Evolutionary conservation across 805 yeast species (phyloP).

Genomic region (Soucietia sequanensis): DNA sequence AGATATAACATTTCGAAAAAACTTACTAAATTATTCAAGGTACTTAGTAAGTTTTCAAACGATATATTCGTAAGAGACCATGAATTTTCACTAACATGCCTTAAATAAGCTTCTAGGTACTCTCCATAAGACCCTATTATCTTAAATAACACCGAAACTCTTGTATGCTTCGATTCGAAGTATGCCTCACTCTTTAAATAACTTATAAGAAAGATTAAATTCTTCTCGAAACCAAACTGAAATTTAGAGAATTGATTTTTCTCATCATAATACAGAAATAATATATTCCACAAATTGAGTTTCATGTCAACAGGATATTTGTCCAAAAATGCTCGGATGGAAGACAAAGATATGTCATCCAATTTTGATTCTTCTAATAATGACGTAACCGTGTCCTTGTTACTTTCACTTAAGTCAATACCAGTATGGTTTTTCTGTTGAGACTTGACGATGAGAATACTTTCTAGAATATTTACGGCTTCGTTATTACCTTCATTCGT

Average conservation of each 20-base stretch:
- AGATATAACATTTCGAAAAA: constrained; percentile 46
- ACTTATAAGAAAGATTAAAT: constrained; percentile 43
- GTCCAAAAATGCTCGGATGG: constrained; percentile 61
- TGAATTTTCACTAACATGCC: constrained; percentile 17
- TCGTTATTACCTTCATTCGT: constrained; percentile 29
- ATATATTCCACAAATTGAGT: constrained; percentile 71
- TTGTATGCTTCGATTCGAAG: constrained; percentile 17
- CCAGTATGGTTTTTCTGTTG: no score
- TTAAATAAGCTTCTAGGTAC: constrained; percentile 40
- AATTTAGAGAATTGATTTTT: constrained; percentile 29
- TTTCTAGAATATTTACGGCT: constrained; percentile 44
- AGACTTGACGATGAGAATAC: constrained; percentile 35
- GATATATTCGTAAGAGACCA: constrained; percentile 31
- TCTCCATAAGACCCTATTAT: constrained; percentile 55
- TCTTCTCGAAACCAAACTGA: constrained; percentile 50
- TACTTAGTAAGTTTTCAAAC: constrained; percentile 6
- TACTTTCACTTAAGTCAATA: constrained; percentile 9
- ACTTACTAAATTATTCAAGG: constrained; percentile 20
- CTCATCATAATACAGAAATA: constrained; percentile 54
- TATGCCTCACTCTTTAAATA: constrained; percentile 27
- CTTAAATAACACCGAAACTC: constrained; percentile 45
- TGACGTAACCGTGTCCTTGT: constrained; percentile 9
- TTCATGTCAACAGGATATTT: constrained; percentile 65
- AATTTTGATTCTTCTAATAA: constrained; percentile 7
- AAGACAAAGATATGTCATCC: constrained; percentile 17